Base-by-base conservation (phyloP, 345 rosid species). In the Brassica carinata region DNA sequence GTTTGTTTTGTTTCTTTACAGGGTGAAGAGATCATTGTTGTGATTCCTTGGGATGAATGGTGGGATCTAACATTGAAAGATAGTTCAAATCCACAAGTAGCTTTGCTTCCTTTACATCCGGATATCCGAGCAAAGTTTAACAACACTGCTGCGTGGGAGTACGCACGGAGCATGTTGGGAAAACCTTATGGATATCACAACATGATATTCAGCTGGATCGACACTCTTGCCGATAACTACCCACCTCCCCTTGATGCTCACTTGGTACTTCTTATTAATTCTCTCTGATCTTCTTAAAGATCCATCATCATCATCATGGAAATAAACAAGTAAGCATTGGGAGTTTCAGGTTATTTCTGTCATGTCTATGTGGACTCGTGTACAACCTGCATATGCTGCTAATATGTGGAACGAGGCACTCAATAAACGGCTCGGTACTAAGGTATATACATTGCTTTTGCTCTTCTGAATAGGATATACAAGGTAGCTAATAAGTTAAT, bases 191-290 rank as follows among this genome's bases (percentile, higher is more conserved):
- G 99, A 75, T 96, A 96, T 84, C 99, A 96, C 85, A 96, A 96
- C 89, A 92, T 93, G 99, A 92, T 96, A 77, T 96, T 96, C 84
- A 96, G 99, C 88, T 92, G 98, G 99, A 93, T 96, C 29, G 98
- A 93, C 66, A 93, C 99, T 55, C 71, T 96, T 27, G 92, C 88
- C 57, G 97, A 90, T 80, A 93, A 96, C 85, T 96, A 90, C 88
- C 98, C 99, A 8, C 99, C 99, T 65, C 99, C 97, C 76, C 92
- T 96, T 82, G 99, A 90, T 92, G 90, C 99, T 90, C 99, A 93
- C 96, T 90, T 96, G n/a, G n/a, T n/a, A n/a, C n/a, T n/a, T n/a
- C n/a, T n/a, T n/a, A n/a, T n/a, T n/a, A n/a, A n/a, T n/a, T n/a
- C n/a, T n/a, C n/a, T n/a, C n/a, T n/a, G n/a, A n/a, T n/a, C n/a